A percentile compares a stretch with the other conserved stretches of the same genome.
Conservation (phyloP, 116 monocot genomes). For the Phalaenopsis hybrid region DNA sequence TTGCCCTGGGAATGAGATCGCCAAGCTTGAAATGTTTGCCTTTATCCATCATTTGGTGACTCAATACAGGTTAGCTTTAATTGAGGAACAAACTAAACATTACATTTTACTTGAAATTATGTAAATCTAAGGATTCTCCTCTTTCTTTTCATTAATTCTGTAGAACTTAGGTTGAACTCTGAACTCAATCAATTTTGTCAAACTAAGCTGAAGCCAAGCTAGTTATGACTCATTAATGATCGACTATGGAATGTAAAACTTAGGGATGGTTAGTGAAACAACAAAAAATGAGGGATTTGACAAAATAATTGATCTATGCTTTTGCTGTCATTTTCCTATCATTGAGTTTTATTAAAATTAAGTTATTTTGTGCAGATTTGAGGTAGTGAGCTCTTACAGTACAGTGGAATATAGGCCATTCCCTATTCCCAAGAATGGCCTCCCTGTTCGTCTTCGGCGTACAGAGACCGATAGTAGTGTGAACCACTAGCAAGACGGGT, state of each 20-base stretch:
- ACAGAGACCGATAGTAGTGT: neutral
- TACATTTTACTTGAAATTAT: no score
- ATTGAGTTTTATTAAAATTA: neutral
- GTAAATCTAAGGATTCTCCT: no score
- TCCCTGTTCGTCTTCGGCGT: conserved; percentile 22
- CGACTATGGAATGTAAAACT: no score
- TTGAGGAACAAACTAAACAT: no score
- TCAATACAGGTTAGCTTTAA: conserved; percentile 48
- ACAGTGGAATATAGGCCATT: conserved; percentile 77
- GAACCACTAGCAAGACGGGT: neutral
- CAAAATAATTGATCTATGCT: no score
- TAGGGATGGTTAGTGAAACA: no score
- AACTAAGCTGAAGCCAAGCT: no score
- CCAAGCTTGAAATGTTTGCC: conserved; percentile 77
- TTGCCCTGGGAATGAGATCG: conserved; percentile 91
- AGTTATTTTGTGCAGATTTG: conserved; percentile 34
- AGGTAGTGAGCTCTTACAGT: conserved; percentile 22
- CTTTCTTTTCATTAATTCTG: no score
- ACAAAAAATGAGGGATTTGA: no score
- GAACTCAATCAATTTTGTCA: no score
- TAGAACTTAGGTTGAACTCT: no score
- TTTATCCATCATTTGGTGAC: conserved; percentile 70
- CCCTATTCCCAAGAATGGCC: conserved; percentile 65
- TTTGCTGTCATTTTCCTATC: neutral
- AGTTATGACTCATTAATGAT: no score